These are phyloP conservation scores for Glutinoglossum americanum DNA, from an alignment of 495 filamentous ascomycete species.

Conservation along the genomic window DNA sequence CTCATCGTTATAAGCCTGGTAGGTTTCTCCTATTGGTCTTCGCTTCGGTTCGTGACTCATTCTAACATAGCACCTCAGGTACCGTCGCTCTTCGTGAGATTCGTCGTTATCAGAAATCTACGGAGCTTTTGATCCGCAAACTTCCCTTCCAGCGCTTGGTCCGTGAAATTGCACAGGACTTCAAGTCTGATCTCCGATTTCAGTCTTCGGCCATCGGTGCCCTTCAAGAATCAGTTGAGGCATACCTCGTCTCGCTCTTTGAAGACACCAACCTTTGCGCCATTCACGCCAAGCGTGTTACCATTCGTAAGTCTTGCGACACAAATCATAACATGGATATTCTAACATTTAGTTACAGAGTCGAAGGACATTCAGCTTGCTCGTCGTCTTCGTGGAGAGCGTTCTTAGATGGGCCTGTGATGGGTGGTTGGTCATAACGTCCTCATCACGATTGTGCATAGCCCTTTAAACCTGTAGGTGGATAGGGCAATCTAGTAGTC, in stretches of 20 bases:
- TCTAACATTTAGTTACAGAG: constrained; percentile 21
- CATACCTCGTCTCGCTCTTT: constrained; percentile 99
- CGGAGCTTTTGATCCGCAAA: constrained; percentile 99
- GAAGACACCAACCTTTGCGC: constrained; percentile 99
- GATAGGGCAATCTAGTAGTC: neutral
- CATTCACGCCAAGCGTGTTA: constrained; percentile 97
- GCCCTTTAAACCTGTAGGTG: constrained; percentile 6
- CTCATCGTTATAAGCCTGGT: constrained; percentile 99
- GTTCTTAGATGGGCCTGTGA: constrained; percentile 31
- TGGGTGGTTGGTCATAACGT: constrained; percentile 1
- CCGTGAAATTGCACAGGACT: constrained; percentile 99
- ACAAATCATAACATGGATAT: neutral
- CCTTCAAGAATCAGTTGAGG: constrained; percentile 99
- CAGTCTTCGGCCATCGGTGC: constrained; percentile 99
- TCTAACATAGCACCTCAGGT: constrained; percentile 28
- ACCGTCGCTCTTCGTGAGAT: constrained; percentile 99
- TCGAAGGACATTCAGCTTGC: constrained; percentile 92
- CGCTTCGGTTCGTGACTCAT: constrained; percentile 3
- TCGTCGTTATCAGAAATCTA: constrained; percentile 99
- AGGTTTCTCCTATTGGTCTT: constrained; percentile 14
- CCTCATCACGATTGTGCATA: constrained; percentile 1
- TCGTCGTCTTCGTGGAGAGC: constrained; percentile 90
- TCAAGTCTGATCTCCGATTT: constrained; percentile 99
- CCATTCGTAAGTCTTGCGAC: constrained; percentile 19
- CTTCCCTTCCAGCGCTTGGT: constrained; percentile 99